A percentile compares a stretch with the other conserved stretches of the same genome.
phyloP scores from a whole-genome alignment of 2,329 filamentous ascomycete genomes.

The Magnaporthiopsis rhizophila region DNA sequence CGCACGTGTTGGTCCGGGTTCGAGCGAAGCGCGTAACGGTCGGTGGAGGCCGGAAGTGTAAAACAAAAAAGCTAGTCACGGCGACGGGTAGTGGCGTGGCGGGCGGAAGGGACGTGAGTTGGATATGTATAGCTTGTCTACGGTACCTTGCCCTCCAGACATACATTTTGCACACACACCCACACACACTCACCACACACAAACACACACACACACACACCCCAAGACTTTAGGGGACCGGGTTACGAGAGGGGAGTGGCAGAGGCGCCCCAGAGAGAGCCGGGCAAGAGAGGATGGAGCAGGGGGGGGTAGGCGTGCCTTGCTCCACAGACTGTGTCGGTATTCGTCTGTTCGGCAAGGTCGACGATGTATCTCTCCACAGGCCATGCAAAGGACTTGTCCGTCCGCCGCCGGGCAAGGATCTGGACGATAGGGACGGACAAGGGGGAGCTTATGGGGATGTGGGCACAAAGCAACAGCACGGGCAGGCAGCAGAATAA shows the following conservation, averaged over 20 bases:
- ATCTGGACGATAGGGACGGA: neutral
- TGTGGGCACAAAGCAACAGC: no score
- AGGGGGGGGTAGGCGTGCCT: neutral
- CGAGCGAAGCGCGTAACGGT: neutral
- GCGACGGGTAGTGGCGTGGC: neutral
- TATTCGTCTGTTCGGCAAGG: neutral
- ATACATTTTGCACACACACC: neutral
- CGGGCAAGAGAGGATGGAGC: neutral
- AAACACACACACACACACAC: neutral
- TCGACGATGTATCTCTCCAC: neutral
- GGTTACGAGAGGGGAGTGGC: neutral
- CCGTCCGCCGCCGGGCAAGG: neutral
- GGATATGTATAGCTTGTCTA: neutral
- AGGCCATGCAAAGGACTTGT: neutral
- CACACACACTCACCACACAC: neutral
- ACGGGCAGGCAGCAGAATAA: neutral
- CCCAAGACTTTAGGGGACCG: neutral
- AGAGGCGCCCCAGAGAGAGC: neutral
- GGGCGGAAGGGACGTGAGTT: neutral
- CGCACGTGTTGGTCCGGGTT: neutral
- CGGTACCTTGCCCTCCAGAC: neutral
- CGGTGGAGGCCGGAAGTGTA: neutral
- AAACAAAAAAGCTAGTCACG: neutral
- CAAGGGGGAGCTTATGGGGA: neutral
- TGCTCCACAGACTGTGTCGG: neutral